Conservation (phyloP, 2,329 filamentous ascomycete species). For the Aureobasidium lini region DNA sequence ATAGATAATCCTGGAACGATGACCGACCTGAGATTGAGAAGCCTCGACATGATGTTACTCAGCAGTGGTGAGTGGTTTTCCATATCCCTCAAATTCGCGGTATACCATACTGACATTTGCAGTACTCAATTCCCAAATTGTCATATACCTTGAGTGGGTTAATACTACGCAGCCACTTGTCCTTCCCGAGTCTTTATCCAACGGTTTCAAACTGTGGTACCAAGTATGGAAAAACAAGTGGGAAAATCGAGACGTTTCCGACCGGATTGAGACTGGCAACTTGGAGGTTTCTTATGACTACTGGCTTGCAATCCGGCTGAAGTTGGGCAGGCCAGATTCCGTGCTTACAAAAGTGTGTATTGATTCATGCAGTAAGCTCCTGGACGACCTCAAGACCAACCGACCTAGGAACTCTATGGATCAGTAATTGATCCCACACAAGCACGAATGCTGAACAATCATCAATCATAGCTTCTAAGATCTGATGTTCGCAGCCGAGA, state of each 20-base stretch:
- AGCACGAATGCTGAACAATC: background rate
- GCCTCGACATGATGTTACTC: background rate
- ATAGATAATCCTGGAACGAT: background rate
- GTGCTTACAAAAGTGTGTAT: background rate
- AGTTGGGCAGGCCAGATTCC: background rate
- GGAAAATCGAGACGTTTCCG: background rate
- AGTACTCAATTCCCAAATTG: background rate
- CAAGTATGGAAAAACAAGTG: background rate
- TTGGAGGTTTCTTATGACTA: background rate
- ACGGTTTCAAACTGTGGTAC: background rate
- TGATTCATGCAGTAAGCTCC: background rate
- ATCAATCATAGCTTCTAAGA: too few relatives aligned
- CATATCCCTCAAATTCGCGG: background rate
- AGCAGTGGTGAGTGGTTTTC: background rate
- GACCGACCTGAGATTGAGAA: background rate
- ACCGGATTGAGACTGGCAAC: background rate
- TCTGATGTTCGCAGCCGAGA: too few relatives aligned
- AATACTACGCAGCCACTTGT: background rate
- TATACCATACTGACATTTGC: background rate
- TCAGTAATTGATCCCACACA: background rate
- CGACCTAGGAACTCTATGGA: background rate
- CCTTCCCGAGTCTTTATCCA: background rate
- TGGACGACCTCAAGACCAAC: background rate
- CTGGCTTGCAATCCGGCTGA: background rate
- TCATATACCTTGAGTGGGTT: background rate